phyloP scores from a whole-genome alignment of 495 filamentous ascomycete genomes.

The Terfezia claveryi region DNA sequence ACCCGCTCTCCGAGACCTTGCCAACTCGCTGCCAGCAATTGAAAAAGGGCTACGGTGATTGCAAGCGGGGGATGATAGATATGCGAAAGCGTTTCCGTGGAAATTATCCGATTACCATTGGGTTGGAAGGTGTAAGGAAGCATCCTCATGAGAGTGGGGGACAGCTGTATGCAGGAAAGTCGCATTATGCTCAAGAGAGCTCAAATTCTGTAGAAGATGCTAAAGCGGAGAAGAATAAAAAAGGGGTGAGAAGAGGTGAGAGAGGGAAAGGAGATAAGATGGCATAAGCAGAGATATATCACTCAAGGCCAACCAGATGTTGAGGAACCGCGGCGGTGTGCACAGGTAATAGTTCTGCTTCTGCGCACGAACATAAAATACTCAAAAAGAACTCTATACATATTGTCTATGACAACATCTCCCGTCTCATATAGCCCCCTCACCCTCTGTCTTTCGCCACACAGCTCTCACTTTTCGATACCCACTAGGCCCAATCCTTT shows the following conservation, averaged over 20 bases:
- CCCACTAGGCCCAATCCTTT: constrained; percentile 61
- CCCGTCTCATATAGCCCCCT: too few species aligned
- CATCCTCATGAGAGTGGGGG: constrained; percentile 27
- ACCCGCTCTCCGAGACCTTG: constrained; percentile 52
- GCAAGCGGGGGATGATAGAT: constrained; percentile 88
- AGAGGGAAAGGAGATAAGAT: too few species aligned
- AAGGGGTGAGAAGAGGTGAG: not conserved
- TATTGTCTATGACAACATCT: too few species aligned
- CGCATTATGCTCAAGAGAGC: not conserved
- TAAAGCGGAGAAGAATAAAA: not conserved
- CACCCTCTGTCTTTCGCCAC: too few species aligned
- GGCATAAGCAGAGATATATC: too few species aligned
- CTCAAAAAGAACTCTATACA: too few species aligned
- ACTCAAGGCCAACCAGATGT: too few species aligned
- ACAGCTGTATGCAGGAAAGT: constrained; percentile 60
- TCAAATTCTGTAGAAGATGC: not conserved
- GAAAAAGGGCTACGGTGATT: constrained; percentile 76
- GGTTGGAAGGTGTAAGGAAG: constrained; percentile 36
- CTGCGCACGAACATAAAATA: too few species aligned
- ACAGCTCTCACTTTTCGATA: constrained; percentile 34
- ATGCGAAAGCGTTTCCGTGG: constrained; percentile 98
- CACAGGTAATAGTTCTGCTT: too few species aligned
- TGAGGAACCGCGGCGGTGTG: too few species aligned
- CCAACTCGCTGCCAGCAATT: constrained; percentile 81
- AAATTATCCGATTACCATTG: constrained; percentile 60